A percentile compares a stretch with the other conserved stretches of the same genome.
These are phyloP conservation scores for Clonostachys rhizophaga DNA, from an alignment of 2,329 filamentous ascomycete species.

Conservation along the genomic window DNA sequence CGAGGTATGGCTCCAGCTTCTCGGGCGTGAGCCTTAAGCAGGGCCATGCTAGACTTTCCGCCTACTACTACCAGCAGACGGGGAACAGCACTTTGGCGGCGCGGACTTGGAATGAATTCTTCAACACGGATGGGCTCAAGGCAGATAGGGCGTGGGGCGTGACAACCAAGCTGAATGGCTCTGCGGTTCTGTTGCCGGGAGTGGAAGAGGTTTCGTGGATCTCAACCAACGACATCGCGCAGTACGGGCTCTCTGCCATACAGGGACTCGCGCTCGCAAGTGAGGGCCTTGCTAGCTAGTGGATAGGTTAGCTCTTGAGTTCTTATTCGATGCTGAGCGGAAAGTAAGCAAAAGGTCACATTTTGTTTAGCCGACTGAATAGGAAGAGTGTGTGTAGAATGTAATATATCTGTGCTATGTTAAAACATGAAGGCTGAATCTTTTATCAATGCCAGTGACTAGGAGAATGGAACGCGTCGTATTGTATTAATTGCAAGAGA, in stretches of 20 bases:
- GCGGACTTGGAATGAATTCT: conserved; percentile 51
- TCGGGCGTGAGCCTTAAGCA: conserved; percentile 43
- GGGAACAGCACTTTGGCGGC: conserved; percentile 40
- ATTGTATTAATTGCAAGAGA: too few relatives aligned
- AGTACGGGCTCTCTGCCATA: conserved; percentile 54
- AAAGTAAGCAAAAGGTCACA: too few relatives aligned
- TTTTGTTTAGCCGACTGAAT: too few relatives aligned
- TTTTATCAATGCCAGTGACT: too few relatives aligned
- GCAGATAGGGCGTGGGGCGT: conserved; percentile 23
- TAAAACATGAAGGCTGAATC: too few relatives aligned
- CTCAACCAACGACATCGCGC: conserved; percentile 49
- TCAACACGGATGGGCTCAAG: conserved; percentile 38
- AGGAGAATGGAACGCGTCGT: too few relatives aligned
- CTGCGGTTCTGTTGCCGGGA: conserved; percentile 31
- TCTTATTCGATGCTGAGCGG: too few relatives aligned
- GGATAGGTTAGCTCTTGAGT: too few relatives aligned
- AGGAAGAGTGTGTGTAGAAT: too few relatives aligned
- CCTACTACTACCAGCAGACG: conserved; percentile 39
- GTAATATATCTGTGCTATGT: too few relatives aligned
- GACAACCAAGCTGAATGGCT: conserved; percentile 31
- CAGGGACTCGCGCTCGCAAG: conserved; percentile 40
- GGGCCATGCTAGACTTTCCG: conserved; percentile 53
- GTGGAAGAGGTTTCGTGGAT: conserved; percentile 54
- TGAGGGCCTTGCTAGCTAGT: background rate
- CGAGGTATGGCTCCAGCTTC: conserved; percentile 46